Base-by-base conservation (phyloP, 192 early-diverging fungal species). In the Coemansia asiatica region DNA sequence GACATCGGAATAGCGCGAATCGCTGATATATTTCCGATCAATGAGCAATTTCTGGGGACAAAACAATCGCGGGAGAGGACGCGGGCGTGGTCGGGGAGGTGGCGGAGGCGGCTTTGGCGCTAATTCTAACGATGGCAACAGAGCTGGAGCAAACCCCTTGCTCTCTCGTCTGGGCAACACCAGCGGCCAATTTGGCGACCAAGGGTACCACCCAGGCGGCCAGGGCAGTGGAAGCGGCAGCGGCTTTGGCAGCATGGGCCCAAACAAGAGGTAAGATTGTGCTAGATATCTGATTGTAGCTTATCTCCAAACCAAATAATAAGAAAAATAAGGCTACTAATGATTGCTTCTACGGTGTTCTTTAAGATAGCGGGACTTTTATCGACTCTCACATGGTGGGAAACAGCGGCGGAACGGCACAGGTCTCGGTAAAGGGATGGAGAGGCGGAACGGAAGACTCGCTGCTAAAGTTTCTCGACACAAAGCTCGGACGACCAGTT, bases 351-450 rank as follows among this genome's bases (percentile, higher is more conserved):
- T 53, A 53, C 6, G 2, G 2, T 23, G 3, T 33, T 8, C 1
- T n/a, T 28, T 57, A 28, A 10, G 53, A 44, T 35, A 66, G 60
- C 2, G 63, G 26, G 26, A 46, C 72, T n/a, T 79, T 79, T 68
- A 64, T 56, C 6, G 68, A 62, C 23, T 56, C 77, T 6, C 55
- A 38, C 26, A 67, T 63, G 64, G 60, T 64, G 47, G 61, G 64
- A 23, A 60, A 63, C 35, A 61, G 38, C 18, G 70, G 56, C 2
- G 74, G 74, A 10, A 60, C 69, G 13, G 69, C 69, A 28, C 74
- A 73, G 51, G 64, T 81, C 9, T 73, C 79, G 27, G 63, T 81
- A 6, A 76, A 73, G 58, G 79, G 79, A 23, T 76, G 79, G 70
- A 60, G 66, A 18, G 79, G 79, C n/a, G 74, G 66, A 46, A 72